Conservation (phyloP, 495 filamentous ascomycete genomes). For the Hypoxylon lienhwacheense region DNA sequence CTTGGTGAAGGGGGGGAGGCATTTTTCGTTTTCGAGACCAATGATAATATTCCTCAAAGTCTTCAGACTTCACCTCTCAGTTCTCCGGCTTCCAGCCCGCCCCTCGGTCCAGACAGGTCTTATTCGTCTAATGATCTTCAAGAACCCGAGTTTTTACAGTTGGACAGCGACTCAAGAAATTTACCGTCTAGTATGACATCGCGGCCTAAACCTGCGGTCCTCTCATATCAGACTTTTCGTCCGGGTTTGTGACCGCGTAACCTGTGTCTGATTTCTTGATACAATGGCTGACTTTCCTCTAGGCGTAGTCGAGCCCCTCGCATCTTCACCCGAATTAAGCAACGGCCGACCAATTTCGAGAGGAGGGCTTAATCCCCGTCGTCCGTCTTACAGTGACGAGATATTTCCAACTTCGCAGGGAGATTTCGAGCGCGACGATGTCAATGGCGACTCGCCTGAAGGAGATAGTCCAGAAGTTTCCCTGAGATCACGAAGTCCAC, state of each 20-base stretch:
- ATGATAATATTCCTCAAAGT: constrained; percentile 80
- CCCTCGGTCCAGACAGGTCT: constrained; percentile 59
- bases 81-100: constrained; percentile 81
- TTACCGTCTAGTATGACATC: constrained; percentile 39
- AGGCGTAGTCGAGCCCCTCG: constrained; percentile 66
- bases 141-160: constrained; percentile 83
- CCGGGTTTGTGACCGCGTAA: constrained; percentile 28
- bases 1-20: constrained; percentile 96
- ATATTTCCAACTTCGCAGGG: constrained; percentile 41
- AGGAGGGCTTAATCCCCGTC: constrained; percentile 45
- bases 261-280: neutral
- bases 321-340: constrained; percentile 59
- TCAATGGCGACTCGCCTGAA: constrained; percentile 41
- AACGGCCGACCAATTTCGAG: constrained; percentile 49
- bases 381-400: constrained; percentile 50
- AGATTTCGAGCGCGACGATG: constrained; percentile 52
- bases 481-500: constrained; percentile 72
- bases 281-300: constrained; percentile 9
- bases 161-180: constrained; percentile 52
- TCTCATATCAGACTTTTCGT: constrained; percentile 33
- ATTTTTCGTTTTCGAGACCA: constrained; percentile 98
- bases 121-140: constrained; percentile 58
- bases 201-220: constrained; percentile 43
- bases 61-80: constrained; percentile 93
- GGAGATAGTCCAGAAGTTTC: constrained; percentile 42